These are phyloP conservation scores for Nemania diffusa DNA, from an alignment of 2,329 filamentous ascomycete species.

Conservation along the genomic window DNA sequence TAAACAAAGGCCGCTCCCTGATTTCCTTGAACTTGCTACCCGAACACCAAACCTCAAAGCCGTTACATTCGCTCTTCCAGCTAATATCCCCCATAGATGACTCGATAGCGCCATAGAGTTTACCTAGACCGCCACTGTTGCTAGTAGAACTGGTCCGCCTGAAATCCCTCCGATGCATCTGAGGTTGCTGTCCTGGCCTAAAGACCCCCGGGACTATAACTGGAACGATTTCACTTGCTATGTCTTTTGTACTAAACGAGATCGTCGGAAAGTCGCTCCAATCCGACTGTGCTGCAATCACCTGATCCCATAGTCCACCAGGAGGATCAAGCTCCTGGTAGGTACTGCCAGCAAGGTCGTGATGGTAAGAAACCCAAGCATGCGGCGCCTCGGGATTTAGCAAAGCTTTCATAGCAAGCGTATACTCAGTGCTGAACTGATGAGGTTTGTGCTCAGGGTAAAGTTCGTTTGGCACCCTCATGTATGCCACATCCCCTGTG, in stretches of 20 bases:
- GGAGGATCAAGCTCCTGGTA: constrained; percentile 33
- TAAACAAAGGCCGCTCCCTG: neutral
- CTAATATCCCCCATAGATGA: neutral
- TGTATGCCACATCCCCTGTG: constrained; percentile 37
- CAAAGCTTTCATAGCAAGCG: constrained; percentile 35
- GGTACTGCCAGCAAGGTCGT: neutral
- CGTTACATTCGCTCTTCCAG: constrained; percentile 8
- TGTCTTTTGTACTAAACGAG: neutral
- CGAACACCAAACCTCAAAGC: constrained; percentile 40
- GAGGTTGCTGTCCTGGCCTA: neutral
- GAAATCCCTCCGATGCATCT: constrained; percentile 17
- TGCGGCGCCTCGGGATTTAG: constrained; percentile 8
- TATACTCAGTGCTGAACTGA: constrained; percentile 40
- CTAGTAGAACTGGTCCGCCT: neutral
- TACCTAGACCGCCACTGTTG: constrained; percentile 1
- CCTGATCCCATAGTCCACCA: constrained; percentile 13
- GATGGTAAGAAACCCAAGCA: constrained; percentile 17
- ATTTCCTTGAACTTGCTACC: constrained; percentile 33
- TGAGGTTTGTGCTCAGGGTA: constrained; percentile 28
- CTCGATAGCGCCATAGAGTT: neutral
- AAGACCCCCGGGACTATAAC: constrained; percentile 22
- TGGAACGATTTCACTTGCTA: neutral
- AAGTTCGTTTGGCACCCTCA: constrained; percentile 37
- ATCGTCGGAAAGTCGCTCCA: constrained; percentile 10
- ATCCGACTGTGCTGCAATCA: neutral